Evolutionary conservation across 345 rosid species (phyloP).

Genomic region (Bruguiera sexangula): DNA sequence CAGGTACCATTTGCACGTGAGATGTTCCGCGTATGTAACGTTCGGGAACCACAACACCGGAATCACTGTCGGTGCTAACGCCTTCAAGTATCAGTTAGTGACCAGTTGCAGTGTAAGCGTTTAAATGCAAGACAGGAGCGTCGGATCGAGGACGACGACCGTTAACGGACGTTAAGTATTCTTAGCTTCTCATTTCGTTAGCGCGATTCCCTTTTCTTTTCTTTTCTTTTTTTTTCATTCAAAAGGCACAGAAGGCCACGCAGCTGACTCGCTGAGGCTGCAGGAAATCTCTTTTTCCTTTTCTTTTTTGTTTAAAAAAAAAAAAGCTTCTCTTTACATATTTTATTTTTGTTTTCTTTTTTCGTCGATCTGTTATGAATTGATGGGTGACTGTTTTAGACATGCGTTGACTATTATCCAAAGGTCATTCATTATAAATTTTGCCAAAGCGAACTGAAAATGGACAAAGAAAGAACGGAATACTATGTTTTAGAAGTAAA

Average conservation of each 20-base stretch:
- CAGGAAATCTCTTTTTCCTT: not conserved
- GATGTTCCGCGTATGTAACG: constrained; percentile 57
- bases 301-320: not conserved
- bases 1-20: constrained; percentile 54
- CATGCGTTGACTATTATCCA: not conserved
- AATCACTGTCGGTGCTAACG: constrained; percentile 52
- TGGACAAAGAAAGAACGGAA: constrained; percentile 4
- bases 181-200: too few species aligned
- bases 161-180: constrained; percentile 15
- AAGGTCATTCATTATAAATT: constrained; percentile 2
- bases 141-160: not conserved
- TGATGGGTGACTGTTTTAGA: constrained; percentile 1
- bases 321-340: not conserved
- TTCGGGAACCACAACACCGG: constrained; percentile 53
- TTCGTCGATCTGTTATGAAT: not conserved
- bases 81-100: constrained; percentile 59
- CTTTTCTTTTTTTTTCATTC: too few species aligned
- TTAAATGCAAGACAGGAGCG: constrained; percentile 31
- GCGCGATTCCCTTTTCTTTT: too few species aligned
- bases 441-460: not conserved
- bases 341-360: not conserved
- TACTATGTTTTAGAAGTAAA: too few species aligned
- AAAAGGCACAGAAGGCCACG: too few species aligned
- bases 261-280: too few species aligned
- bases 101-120: constrained; percentile 63